Evolutionary conservation across 306 rosid genomes (phyloP).

Genomic region (Vigna unguiculata): DNA sequence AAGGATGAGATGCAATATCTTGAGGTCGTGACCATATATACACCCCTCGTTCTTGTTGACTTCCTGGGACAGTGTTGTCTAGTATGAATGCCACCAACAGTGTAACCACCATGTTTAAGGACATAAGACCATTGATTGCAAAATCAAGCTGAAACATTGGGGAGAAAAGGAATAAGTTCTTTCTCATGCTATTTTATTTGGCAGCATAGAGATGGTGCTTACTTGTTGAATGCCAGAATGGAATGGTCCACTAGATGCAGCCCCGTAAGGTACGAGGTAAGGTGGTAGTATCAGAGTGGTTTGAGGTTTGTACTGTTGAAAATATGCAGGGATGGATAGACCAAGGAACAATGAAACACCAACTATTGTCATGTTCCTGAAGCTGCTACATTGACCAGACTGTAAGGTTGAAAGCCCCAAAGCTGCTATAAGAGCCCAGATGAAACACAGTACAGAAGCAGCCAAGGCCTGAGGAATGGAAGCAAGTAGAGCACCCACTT

Average conservation of each 20-base stretch:
- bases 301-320: slow-evolving; percentile 75
- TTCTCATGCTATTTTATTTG: neutral
- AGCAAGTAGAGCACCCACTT: slow-evolving; percentile 90
- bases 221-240: slow-evolving; percentile 63
- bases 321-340: slow-evolving; percentile 74
- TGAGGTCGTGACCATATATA: slow-evolving; percentile 66
- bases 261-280: slow-evolving; percentile 74
- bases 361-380: slow-evolving; percentile 72
- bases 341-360: slow-evolving; percentile 87
- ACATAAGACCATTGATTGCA: slow-evolving; percentile 71
- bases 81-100: slow-evolving; percentile 65
- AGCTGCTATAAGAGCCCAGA: slow-evolving; percentile 76
- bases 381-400: slow-evolving; percentile 64
- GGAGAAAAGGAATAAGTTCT: neutral
- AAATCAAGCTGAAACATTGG: slow-evolving; percentile 69
- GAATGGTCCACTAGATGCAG: slow-evolving; percentile 84
- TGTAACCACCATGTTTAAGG: slow-evolving; percentile 87
- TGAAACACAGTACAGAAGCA: slow-evolving; percentile 77
- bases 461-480: slow-evolving; percentile 84
- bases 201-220: slow-evolving; percentile 24
- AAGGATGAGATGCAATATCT: slow-evolving; percentile 64
- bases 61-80: slow-evolving; percentile 84
- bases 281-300: slow-evolving; percentile 68
- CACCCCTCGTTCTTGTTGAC: slow-evolving; percentile 75
- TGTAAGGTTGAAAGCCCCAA: slow-evolving; percentile 77